phyloP scores from a whole-genome alignment of 2,329 filamentous ascomycete genomes.

The Phaeosphaeriaceae sp. region DNA sequence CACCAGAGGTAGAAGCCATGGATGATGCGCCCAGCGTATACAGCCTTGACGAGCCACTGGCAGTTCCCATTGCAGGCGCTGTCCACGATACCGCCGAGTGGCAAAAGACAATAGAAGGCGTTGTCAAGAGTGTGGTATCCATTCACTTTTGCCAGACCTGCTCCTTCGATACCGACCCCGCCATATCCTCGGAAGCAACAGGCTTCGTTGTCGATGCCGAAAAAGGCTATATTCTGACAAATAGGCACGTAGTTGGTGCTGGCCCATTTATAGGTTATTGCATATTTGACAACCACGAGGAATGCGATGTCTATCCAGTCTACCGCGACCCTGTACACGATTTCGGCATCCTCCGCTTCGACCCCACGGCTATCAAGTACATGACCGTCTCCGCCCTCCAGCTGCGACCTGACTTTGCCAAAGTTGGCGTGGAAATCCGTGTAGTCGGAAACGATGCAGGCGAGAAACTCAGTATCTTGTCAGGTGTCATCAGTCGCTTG shows the following conservation, averaged over 20 bases:
- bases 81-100: slow-evolving; percentile 78
- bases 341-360: slow-evolving; percentile 95
- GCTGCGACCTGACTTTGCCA: slow-evolving; percentile 83
- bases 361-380: slow-evolving; percentile 95
- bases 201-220: slow-evolving; percentile 97
- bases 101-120: slow-evolving; percentile 93
- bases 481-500: slow-evolving; percentile 93
- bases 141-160: slow-evolving; percentile 98
- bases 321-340: slow-evolving; percentile 99
- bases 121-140: slow-evolving; percentile 95
- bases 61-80: slow-evolving; percentile 51
- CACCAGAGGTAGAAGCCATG: slow-evolving; percentile 41
- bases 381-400: slow-evolving; percentile 85
- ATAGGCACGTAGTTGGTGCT: slow-evolving; percentile 85
- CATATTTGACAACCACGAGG: slow-evolving; percentile 98
- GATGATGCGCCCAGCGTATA: slow-evolving; percentile 37
- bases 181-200: slow-evolving; percentile 92
- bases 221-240: slow-evolving; percentile 70
- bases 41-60: slow-evolving; percentile 52
- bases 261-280: slow-evolving; percentile 98
- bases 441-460: slow-evolving; percentile 98
- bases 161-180: slow-evolving; percentile 96
- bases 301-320: slow-evolving; percentile 92
- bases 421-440: slow-evolving; percentile 90
- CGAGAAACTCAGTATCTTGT: slow-evolving; percentile 97